A percentile compares a stretch with the other conserved stretches of the same genome.
phyloP scores from a whole-genome alignment of 1,284 basidiomycete genomes.

The Ustilago crameri region DNA sequence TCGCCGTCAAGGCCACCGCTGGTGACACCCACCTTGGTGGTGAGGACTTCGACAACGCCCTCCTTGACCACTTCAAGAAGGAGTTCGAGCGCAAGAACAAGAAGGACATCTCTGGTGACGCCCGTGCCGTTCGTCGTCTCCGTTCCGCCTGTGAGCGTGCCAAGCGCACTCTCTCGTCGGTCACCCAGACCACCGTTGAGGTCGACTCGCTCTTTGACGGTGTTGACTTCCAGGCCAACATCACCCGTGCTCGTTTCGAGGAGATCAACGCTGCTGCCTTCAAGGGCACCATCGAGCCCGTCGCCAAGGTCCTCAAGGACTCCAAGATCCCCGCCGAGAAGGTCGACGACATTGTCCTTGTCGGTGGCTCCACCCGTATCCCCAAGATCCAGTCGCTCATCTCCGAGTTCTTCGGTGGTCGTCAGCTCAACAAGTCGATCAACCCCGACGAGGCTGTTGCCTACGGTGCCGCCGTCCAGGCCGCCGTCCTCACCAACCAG shows the following conservation, averaged over 20 bases:
- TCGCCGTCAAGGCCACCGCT: conserved; percentile 76
- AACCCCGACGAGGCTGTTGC: conserved; percentile 72
- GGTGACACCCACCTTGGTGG: conserved; percentile 76
- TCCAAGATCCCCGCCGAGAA: conserved; percentile 96
- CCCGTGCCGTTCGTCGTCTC: conserved; percentile 93
- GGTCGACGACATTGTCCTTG: conserved; percentile 98
- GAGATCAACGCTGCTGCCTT: conserved; percentile 95
- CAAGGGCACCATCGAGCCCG: conserved; percentile 97
- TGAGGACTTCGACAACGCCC: conserved; percentile 97
- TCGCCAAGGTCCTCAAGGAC: conserved; percentile 99
- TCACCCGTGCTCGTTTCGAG: conserved; percentile 91
- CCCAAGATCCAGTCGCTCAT: conserved; percentile 98
- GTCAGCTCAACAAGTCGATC: conserved; percentile 94
- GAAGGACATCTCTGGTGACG: conserved; percentile 92
- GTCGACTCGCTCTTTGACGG: conserved; percentile 98
- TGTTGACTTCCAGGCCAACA: conserved; percentile 69
- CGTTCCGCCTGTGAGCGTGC: conserved; percentile 98
- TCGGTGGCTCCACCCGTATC: conserved; percentile 99
- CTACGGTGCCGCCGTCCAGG: conserved; percentile 68
- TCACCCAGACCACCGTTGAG: conserved; percentile 97
- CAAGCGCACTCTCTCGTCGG: conserved; percentile 97
- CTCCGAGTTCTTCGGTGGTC: conserved; percentile 96
- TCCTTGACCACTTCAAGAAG: conserved; percentile 83
- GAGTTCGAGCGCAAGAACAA: conserved; percentile 79
- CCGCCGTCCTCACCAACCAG: conserved; percentile 68